Evolutionary conservation across 2,329 filamentous ascomycete genomes (phyloP).

Genomic region (Ophiognomonia clavigignenti-juglandacearum): DNA sequence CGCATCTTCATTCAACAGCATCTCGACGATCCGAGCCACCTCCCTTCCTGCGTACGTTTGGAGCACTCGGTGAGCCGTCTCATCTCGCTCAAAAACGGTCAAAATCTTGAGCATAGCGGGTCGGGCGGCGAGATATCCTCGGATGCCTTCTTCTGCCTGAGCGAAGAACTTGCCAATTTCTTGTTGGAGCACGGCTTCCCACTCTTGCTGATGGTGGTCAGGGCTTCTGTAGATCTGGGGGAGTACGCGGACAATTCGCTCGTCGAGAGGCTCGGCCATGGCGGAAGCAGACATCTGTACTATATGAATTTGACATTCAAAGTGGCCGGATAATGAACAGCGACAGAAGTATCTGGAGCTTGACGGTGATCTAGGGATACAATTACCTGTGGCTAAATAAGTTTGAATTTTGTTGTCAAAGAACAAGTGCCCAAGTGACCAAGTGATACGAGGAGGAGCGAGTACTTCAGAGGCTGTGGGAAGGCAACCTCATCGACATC

Average conservation of each 20-base stretch:
- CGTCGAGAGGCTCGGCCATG: not conserved
- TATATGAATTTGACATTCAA: no score
- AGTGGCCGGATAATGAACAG: no score
- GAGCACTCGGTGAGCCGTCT: not conserved
- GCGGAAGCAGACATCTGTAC: not conserved
- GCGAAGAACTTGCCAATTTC: not conserved
- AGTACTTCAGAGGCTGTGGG: no score
- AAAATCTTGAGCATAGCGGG: not conserved
- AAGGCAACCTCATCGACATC: no score
- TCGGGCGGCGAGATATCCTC: not conserved
- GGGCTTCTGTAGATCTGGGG: not conserved
- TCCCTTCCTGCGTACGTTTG: not conserved
- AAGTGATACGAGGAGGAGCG: no score
- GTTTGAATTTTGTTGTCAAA: no score
- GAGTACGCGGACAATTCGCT: not conserved
- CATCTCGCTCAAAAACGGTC: not conserved
- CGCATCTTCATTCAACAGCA: no score
- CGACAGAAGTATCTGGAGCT: no score
- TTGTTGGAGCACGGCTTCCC: not conserved
- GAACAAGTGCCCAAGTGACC: no score
- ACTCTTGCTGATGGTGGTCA: not conserved
- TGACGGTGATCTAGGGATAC: no score
- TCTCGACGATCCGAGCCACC: not conserved
- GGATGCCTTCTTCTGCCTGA: constrained; percentile 1
- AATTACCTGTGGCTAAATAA: no score